Evolutionary conservation across 345 rosid genomes (phyloP).

Genomic region (Sonneratia alba): DNA sequence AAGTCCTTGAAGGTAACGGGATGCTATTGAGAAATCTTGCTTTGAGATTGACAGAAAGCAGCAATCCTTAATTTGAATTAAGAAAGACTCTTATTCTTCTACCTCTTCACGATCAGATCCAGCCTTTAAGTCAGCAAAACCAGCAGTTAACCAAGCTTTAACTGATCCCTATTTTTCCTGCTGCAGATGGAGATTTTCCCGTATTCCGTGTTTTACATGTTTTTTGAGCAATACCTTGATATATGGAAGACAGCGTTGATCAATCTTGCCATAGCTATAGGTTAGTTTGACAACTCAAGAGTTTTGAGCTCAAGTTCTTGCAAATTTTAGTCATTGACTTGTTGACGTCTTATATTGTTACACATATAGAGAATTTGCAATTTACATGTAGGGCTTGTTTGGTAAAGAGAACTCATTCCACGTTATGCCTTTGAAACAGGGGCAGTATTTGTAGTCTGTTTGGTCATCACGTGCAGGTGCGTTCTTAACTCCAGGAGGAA

Average conservation of each 20-base stretch:
- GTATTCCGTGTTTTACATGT: slow-evolving; percentile 95
- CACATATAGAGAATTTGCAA: neutral
- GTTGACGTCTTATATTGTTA: neutral
- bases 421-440: slow-evolving; percentile 32
- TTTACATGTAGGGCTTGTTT: slow-evolving; percentile 4
- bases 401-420: slow-evolving; percentile 4
- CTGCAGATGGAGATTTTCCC: slow-evolving; percentile 95
- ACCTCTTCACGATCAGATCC: neutral
- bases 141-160: neutral
- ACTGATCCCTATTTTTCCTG: neutral
- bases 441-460: slow-evolving; percentile 81
- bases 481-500: neutral
- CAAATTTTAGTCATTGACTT: neutral
- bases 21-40: neutral
- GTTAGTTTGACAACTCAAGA: slow-evolving; percentile 26
- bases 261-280: slow-evolving; percentile 89
- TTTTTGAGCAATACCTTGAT: slow-evolving; percentile 95
- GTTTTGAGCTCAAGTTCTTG: neutral
- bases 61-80: neutral
- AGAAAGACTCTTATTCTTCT: neutral
- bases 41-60: neutral
- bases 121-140: neutral
- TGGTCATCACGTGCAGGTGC: slow-evolving; percentile 86
- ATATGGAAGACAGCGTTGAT: slow-evolving; percentile 94
- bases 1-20: slow-evolving; percentile 58